Evolutionary conservation across 176 grass and related monocot species (phyloP).

Genomic region (Rhynchospora breviuscula): DNA sequence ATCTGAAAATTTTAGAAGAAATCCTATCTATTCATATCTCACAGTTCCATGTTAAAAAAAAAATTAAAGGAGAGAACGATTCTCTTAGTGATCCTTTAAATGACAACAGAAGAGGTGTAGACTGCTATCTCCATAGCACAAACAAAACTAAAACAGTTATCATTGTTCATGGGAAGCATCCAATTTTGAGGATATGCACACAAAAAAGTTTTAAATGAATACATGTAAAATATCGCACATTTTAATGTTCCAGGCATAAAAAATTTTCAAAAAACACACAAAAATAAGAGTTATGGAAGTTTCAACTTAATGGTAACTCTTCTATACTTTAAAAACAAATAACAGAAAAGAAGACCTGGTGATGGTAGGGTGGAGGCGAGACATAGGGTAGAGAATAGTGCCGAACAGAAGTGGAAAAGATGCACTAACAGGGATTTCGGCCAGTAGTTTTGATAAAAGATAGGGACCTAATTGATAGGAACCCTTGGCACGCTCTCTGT

Average conservation of each 20-base stretch:
- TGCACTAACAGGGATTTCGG: slow-evolving; percentile 79
- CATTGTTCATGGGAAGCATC: background rate
- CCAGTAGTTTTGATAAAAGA: slow-evolving; percentile 91
- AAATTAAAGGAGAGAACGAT: background rate
- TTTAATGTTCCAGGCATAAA: background rate
- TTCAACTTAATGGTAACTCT: background rate
- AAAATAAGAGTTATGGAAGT: background rate
- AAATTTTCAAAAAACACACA: background rate
- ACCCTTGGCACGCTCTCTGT: slow-evolving; percentile 84
- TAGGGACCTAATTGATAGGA: slow-evolving; percentile 78
- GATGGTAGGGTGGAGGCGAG: slow-evolving; percentile 76
- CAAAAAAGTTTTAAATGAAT: background rate
- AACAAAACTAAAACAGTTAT: background rate
- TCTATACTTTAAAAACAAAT: background rate
- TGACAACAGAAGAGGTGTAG: background rate
- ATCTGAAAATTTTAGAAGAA: background rate
- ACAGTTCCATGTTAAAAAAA: background rate
- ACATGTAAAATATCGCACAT: background rate
- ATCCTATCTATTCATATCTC: background rate
- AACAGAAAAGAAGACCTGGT: slow-evolving; percentile 46
- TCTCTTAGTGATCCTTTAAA: background rate
- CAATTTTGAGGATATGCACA: background rate
- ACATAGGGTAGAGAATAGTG: slow-evolving; percentile 93
- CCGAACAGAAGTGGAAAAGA: slow-evolving; percentile 92
- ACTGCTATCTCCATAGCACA: background rate